Percentiles rank a stretch among this genome's conserved stretches.
Evolutionary conservation across 1,284 basidiomycete species (phyloP).

Genomic region (Pyrrhoderma lamaoense): DNA sequence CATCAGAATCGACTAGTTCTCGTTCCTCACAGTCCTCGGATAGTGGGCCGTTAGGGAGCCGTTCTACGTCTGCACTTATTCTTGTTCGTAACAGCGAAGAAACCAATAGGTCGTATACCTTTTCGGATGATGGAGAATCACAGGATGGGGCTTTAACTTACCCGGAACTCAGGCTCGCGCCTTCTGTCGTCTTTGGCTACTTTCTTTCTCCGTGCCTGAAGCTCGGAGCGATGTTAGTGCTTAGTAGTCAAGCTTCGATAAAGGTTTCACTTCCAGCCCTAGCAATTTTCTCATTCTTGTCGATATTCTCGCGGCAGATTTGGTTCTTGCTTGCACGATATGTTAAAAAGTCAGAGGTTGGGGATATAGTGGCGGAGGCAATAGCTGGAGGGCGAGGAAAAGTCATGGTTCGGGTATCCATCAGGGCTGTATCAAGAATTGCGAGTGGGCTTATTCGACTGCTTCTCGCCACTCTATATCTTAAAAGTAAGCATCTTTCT

Average conservation of each 20-base stretch:
- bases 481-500: slow-evolving; percentile 44
- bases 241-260: slow-evolving; percentile 40
- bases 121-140: slow-evolving; percentile 11
- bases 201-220: slow-evolving; percentile 61
- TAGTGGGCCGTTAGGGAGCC: neutral
- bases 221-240: slow-evolving; percentile 57
- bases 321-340: slow-evolving; percentile 70
- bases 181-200: slow-evolving; percentile 57
- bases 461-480: slow-evolving; percentile 50
- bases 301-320: slow-evolving; percentile 56
- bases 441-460: slow-evolving; percentile 40
- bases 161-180: slow-evolving; percentile 33
- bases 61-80: slow-evolving; percentile 14
- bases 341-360: slow-evolving; percentile 51
- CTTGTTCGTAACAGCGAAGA: slow-evolving; percentile 18
- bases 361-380: slow-evolving; percentile 54
- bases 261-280: slow-evolving; percentile 45
- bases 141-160: neutral
- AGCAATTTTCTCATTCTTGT: slow-evolving; percentile 45
- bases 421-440: slow-evolving; percentile 36
- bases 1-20: slow-evolving; percentile 9
- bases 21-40: neutral
- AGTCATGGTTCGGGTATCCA: slow-evolving; percentile 33
- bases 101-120: slow-evolving; percentile 3
- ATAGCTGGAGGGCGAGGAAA: slow-evolving; percentile 50